phyloP scores from a whole-genome alignment of 1,139 yeast species.

The Arxiozyma bovina region DNA sequence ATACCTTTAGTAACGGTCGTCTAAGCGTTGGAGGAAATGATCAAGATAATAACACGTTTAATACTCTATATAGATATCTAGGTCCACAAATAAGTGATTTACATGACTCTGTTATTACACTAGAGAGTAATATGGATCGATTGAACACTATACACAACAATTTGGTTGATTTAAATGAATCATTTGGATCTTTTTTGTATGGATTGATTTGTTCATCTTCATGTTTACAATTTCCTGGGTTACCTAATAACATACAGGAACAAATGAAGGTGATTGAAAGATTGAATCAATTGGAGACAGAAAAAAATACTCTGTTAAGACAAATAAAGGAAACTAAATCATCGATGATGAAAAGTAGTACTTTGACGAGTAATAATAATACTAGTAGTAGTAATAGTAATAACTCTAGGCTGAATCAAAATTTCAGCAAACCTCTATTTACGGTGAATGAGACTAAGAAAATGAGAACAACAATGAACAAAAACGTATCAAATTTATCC shows the following conservation, averaged over 20 bases:
- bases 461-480: neutral
- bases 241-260: conserved; percentile 22
- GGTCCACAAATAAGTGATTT: conserved; percentile 27
- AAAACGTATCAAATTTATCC: neutral
- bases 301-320: conserved; percentile 15
- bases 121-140: conserved; percentile 41
- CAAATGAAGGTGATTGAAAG: conserved; percentile 18
- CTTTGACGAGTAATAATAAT: neutral
- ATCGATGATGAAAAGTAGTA: neutral
- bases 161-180: conserved; percentile 49
- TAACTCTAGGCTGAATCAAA: neutral
- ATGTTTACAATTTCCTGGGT: conserved; percentile 47
- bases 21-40: neutral
- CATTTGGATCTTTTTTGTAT: conserved; percentile 52
- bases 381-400: conserved; percentile 1
- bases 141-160: conserved; percentile 45
- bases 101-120: conserved; percentile 36
- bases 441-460: conserved; percentile 3
- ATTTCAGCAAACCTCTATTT: conserved; percentile 9
- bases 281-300: conserved; percentile 15
- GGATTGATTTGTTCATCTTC: conserved; percentile 58
- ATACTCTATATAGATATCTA: conserved; percentile 21
- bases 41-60: conserved; percentile 11
- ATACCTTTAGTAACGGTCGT: neutral
- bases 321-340: conserved; percentile 10